Evolutionary conservation across 768 basidiomycete species (phyloP), one percentile per base, ranked within the genome.

Genomic region (Rhodotorula kratochvilovae): DNA sequence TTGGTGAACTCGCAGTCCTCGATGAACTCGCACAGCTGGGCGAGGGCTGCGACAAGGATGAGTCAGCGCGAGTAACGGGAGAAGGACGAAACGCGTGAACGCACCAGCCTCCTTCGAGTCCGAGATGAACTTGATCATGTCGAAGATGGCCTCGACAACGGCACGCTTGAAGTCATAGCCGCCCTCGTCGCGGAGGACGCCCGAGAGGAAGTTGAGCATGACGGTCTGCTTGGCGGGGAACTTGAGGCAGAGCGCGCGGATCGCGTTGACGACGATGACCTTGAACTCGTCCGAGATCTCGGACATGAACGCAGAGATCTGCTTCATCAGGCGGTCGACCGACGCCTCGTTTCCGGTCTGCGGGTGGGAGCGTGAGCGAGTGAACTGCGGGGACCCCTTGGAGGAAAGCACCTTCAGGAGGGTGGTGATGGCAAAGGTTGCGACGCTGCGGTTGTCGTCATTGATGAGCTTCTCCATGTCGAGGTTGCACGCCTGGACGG

Each of bases 281-380:
- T 97, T 98, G 87, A 99, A 99, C 82, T 99, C 96, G 81, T 99
- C 96, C 75, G 92, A 95, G 82, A 99, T 98, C 81, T 99, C 96
- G 67, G 89, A 86, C 94, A 99, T 96, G 84, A 99, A 99, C 51
- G 92, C 90, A 39, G 92, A 90, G 75, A 99, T 99, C 82, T 98
- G 95, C 81, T 97, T 98, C 88, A 99, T 98, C 73, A 99, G 86
- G 61, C 96, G 88, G 82, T 99, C 96, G 48, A 99, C 96, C 2
- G 94, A 98, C 13, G 93, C 93, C 81, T 99, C 96, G 81, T 97
- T 98, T 33, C 96, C 96, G 43, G 96, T 99, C 92, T 55, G 54
- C 31, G 54, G 13, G 19, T 2, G 93, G 78, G 2, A 74, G 45
- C 60, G 72, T 54, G 58, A 69, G 25, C n/a, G 8, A 2, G 4